A percentile compares a stretch with the other conserved stretches of the same genome.
Evolutionary conservation across 495 filamentous ascomycete species (phyloP).

Genomic region (Xylaria curta): DNA sequence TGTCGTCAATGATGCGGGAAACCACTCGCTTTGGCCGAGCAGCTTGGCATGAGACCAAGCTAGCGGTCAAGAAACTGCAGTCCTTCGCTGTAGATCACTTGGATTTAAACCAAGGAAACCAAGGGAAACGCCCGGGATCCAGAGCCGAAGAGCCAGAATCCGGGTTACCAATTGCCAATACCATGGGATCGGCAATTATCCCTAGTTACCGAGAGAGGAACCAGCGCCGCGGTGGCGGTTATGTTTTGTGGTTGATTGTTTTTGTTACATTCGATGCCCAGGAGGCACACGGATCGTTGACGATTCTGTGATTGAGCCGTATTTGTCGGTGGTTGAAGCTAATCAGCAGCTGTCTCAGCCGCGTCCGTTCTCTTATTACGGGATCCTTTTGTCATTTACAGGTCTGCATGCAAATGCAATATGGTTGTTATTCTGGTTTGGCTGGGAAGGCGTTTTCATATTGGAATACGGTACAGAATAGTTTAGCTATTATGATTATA

Average conservation of each 20-base stretch:
- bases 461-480: slow-evolving; percentile 1
- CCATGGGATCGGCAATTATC: slow-evolving; percentile 6
- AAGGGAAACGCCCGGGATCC: background rate
- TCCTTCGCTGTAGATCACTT: slow-evolving; percentile 12
- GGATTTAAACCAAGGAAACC: slow-evolving; percentile 20
- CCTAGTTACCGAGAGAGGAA: slow-evolving; percentile 23
- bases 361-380: slow-evolving; percentile 12
- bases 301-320: slow-evolving; percentile 8
- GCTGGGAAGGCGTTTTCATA: slow-evolving; percentile 10
- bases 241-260: slow-evolving; percentile 18
- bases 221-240: slow-evolving; percentile 27
- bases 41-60: slow-evolving; percentile 33
- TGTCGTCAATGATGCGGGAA: slow-evolving; percentile 32
- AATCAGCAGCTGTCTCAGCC: background rate
- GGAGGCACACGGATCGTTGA: slow-evolving; percentile 10
- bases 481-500: slow-evolving; percentile 12
- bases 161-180: slow-evolving; percentile 14
- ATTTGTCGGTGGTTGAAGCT: slow-evolving; percentile 13
- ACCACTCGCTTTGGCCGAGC: slow-evolving; percentile 31
- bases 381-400: slow-evolving; percentile 24
- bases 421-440: slow-evolving; percentile 10
- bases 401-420: slow-evolving; percentile 31
- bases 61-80: slow-evolving; percentile 11
- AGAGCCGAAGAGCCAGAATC: slow-evolving; percentile 2
- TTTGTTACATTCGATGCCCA: slow-evolving; percentile 16